Base-by-base conservation (phyloP, 2,329 filamentous ascomycete species). In the Curvularia lunata region DNA sequence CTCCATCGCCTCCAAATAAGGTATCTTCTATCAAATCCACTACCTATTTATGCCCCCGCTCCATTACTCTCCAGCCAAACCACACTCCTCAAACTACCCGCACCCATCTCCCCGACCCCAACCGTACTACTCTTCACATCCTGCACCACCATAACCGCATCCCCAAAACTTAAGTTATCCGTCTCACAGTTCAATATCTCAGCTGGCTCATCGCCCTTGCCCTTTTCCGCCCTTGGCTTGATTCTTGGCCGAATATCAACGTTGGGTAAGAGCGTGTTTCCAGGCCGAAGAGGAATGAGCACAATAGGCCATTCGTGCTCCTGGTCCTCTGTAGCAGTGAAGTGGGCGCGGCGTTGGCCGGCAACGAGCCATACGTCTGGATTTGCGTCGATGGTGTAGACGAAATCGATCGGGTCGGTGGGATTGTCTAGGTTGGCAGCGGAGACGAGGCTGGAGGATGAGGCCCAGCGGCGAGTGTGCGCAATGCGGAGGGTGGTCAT, bases 301-400 rank as follows among this genome's bases (percentile, higher is more conserved):
- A 96, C 81, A 7, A 98, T 78, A 0, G 87, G 85, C 62, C 96
- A 87, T 4, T 75, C 77, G 25, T 68, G 73, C 4, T 71, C 70
- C 56, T 85, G 81, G 43, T 78, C 79, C 62, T 85, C 77, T 4
- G 52, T 63, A 3, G 76, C 86, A 6, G 84, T 84, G 69, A 97
- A 96, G 70, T 91, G 90, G 0, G 89, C 91, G 63, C 91, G 90
- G 48, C 91, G 85, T 42, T 89, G 86, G 0, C 93, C 94, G 21
- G 92, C 93, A 3, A 98, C 80, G 1, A 97, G 85, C 94, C 94
- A 98, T 0, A 86, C 83, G 38, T 94, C 92, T 1, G 85, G 79
- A 16, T 88, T 86, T 0, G 89, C 88, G 13, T 87, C 86, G 21
- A 98, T 82, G 65, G 97, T 93, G 75, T 95, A 96, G 64, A 88